Evolutionary conservation across 306 rosid genomes (phyloP).

Genomic region (Ziziphus jujuba): DNA sequence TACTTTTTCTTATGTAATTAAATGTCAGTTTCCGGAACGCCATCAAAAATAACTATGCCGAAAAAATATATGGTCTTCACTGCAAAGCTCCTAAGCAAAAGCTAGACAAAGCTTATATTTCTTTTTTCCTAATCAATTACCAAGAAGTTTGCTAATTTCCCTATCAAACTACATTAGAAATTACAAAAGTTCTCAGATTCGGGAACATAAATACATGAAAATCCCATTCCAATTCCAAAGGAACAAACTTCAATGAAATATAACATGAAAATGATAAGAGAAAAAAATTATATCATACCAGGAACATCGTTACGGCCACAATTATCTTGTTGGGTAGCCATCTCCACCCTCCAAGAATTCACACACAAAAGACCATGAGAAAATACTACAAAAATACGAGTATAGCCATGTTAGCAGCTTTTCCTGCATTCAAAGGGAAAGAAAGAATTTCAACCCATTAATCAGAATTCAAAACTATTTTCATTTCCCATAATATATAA

Average conservation of each 20-base stretch:
- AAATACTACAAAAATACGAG: slow-evolving; percentile 31
- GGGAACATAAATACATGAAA: not conserved
- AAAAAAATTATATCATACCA: slow-evolving; percentile 45
- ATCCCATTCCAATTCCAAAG: too few species aligned
- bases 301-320: slow-evolving; percentile 39
- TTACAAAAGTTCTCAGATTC: not conserved
- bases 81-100: too few species aligned
- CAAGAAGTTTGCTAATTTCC: too few species aligned
- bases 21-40: too few species aligned
- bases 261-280: not conserved
- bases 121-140: too few species aligned
- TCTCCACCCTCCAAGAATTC: slow-evolving; percentile 43
- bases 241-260: not conserved
- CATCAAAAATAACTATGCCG: too few species aligned
- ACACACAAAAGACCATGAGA: slow-evolving; percentile 33
- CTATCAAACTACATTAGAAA: too few species aligned
- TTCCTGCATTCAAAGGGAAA: slow-evolving; percentile 26
- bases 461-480: slow-evolving; percentile 8
- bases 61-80: too few species aligned
- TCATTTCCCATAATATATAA: slow-evolving; percentile 14
- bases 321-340: slow-evolving; percentile 44
- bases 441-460: not conserved
- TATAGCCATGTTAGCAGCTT: slow-evolving; percentile 36
- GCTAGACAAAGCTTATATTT: too few species aligned
- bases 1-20: too few species aligned